Evolutionary conservation across 495 filamentous ascomycete species (phyloP), one percentile per base, ranked within the genome.

Genomic region (Xylaria cubensis): DNA sequence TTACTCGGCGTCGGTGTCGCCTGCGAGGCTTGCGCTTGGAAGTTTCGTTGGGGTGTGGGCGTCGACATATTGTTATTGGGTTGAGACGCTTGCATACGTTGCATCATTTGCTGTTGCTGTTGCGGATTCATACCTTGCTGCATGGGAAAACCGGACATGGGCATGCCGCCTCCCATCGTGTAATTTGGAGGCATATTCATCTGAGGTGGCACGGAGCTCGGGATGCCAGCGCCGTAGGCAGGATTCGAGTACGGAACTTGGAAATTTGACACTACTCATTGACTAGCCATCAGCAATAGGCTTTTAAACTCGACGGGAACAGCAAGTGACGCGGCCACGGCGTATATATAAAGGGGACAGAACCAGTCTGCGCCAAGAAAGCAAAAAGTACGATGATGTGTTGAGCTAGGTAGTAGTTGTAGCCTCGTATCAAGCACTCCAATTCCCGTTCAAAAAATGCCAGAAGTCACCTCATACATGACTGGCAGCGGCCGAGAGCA

Each of bases 211-310:
- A 82, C 80, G 12, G 84, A 82, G 13, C 82, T 78, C 10, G 83
- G 81, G 24, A 85, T 73, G 44, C 75, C 81, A 42, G 82, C 76
- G 48, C 81, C 84, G 73, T 87, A 89, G 7, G 87, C 82, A 36
- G 86, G 83, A 74, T 79, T 81, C 13, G 86, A 80, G 74, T 86
- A 89, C 41, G 86, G 83, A 34, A 83, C 80, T 76, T 87, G 87
- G 73, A 86, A 89, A 64, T 74, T 67, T 68, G 85, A 75, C 82
- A 87, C 86, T 88, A 78, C 4, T 73, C 66, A 70, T 69, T 51
- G 29, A 72, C 55, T 46, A 67, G 36, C 41, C 26, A 70, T 76
- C 67, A 76, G 66, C 53, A 55, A 62, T 3, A 46, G n/a, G 36
- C 10, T 10, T 29, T 17, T 29, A 17, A 24, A 9, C 58, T 56